Conservation (phyloP, 257 asterid genomes). For the Anisodus acutangulus region DNA sequence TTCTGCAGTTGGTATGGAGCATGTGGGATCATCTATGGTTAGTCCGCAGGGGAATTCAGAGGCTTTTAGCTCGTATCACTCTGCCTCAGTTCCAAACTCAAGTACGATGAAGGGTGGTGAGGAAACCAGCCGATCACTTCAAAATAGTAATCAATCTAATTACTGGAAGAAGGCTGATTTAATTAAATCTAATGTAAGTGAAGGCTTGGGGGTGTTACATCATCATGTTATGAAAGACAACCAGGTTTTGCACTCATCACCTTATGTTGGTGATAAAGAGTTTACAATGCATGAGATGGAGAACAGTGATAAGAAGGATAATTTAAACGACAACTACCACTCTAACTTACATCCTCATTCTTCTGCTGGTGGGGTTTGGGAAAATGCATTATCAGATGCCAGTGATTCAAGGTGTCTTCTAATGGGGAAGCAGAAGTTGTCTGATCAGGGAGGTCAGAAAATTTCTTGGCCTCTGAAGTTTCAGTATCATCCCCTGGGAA, state of each 20-base stretch:
- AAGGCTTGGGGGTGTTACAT: constrained; percentile 46
- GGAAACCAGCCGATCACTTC: constrained; percentile 52
- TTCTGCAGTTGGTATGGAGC: constrained; percentile 50
- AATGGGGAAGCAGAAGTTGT: constrained; percentile 60
- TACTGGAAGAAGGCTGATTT: constrained; percentile 65
- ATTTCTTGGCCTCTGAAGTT: constrained; percentile 68
- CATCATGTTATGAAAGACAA: constrained; percentile 44
- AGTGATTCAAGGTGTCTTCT: constrained; percentile 59
- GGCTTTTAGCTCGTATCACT: constrained; percentile 46
- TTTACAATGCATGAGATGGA: constrained; percentile 50
- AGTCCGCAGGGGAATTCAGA: constrained; percentile 49
- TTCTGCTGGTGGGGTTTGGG: constrained; percentile 58
- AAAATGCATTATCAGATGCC: constrained; percentile 53
- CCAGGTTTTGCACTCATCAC: constrained; percentile 39
- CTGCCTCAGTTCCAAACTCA: constrained; percentile 47
- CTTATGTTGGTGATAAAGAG: constrained; percentile 34
- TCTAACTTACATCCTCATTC: constrained; percentile 59
- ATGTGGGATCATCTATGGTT: constrained; percentile 47
- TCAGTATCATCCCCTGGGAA: constrained; percentile 93
- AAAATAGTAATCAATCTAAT: constrained; percentile 44
- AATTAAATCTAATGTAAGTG: constrained; percentile 55
- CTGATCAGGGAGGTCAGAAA: constrained; percentile 53
- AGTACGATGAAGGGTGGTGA: constrained; percentile 44
- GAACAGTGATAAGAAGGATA: constrained; percentile 54
- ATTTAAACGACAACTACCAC: constrained; percentile 66